Evolutionary conservation across 768 basidiomycete genomes (phyloP), one percentile per base, ranked within the genome.

Genomic region (Mycena filopes): DNA sequence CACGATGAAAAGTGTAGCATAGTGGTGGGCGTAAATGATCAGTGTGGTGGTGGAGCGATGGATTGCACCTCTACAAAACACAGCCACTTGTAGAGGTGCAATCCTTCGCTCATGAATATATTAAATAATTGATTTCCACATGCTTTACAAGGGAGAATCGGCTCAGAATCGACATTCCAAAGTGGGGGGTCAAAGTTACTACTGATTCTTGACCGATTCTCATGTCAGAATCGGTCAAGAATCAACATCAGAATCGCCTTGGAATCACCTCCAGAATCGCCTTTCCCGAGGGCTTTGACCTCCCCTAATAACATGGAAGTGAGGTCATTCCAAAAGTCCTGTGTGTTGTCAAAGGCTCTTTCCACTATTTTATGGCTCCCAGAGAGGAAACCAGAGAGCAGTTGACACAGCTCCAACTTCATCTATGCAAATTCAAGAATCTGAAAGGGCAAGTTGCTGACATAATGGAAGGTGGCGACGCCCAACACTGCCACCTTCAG

Each of bases 191-290:
- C 54, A 55, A 45, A 55, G 21, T 26, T 55, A 41, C 5, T 42
- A 20, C 29, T 41, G 41, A 55, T 55, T 55, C 54, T 43, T 42
- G 40, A 55, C 29, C 16, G 54, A 55, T 55, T 55, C 41, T 43
- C 40, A 25, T 8, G n/a, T 20, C 11, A 20, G 54, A 55, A 55
- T 55, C 54, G 54, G 20, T 26, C 18, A 16, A 55, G 54, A 55
- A 55, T 55, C 41, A 41, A 29, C 26, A 6, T 33, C 12, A 33
- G 31, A 33, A 33, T 33, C 31, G 31, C 7, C 31, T 33, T 5
- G 29, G 54, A 55, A 55, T 55, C 41, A 41, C 18, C 26, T 33
- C 12, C 12, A 33, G 31, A 33, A 33, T 33, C 31, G 31, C 7
- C 31, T 33, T 5, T 33, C 12, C 12, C 31, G 31, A 5, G 7